phyloP scores from a whole-genome alignment of 371 early-diverging fungal species.

The Haplosporangium sp. region DNA sequence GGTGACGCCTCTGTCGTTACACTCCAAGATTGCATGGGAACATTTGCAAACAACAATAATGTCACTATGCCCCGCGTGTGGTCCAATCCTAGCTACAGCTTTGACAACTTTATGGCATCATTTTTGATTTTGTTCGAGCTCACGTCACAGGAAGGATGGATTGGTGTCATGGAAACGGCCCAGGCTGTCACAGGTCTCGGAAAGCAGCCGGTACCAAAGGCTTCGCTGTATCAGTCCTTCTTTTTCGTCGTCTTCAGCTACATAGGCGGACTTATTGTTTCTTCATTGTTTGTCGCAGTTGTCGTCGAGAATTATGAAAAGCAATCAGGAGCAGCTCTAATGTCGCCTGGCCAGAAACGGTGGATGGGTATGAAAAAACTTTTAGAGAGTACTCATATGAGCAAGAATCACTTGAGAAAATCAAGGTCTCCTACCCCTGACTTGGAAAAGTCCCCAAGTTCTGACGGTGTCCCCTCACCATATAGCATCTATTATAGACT shows the following conservation, averaged over 20 bases:
- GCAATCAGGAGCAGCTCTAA: constrained; percentile 71
- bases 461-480: no score
- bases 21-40: constrained; percentile 60
- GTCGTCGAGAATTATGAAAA: constrained; percentile 75
- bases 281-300: constrained; percentile 76
- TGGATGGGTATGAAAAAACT: constrained; percentile 79
- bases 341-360: constrained; percentile 74
- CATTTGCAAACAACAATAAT: constrained; percentile 46
- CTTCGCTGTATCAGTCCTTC: constrained; percentile 66
- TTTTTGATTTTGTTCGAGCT: constrained; percentile 74
- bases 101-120: constrained; percentile 72
- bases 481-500: no score
- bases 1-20: constrained; percentile 15
- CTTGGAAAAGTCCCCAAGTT: no score
- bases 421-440: no score
- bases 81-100: constrained; percentile 76
- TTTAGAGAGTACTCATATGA: constrained; percentile 68
- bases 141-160: constrained; percentile 80
- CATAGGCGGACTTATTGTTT: constrained; percentile 71
- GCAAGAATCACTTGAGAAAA: no score
- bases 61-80: constrained; percentile 68
- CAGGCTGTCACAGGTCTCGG: constrained; percentile 67
- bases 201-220: constrained; percentile 58
- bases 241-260: constrained; percentile 76
- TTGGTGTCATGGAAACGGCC: constrained; percentile 68